phyloP scores from a whole-genome alignment of 108 stramenopile genomes.

The Skeletonema marinoi region DNA sequence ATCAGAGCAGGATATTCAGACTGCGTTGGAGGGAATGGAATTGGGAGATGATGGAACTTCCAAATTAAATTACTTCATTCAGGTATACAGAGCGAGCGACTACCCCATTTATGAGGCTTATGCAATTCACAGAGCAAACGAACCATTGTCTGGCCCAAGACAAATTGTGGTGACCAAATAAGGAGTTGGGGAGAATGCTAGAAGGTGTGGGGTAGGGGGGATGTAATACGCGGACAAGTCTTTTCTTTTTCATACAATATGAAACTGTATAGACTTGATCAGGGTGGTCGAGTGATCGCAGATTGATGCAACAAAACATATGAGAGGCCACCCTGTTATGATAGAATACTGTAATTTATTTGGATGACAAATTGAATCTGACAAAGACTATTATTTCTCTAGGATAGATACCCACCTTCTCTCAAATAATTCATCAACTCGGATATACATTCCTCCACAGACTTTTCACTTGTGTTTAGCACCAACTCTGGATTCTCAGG shows the following conservation, averaged over 20 bases:
- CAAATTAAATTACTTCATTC: constrained; percentile 78
- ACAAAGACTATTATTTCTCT: neutral
- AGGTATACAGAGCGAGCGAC: constrained; percentile 84
- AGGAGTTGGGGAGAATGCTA: constrained; percentile 7
- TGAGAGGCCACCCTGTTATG: neutral
- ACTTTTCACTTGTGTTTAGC: constrained; percentile 48
- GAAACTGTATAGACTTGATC: neutral
- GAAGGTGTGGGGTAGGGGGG: neutral
- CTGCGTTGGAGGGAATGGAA: constrained; percentile 78
- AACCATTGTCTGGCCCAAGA: constrained; percentile 73
- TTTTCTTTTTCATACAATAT: neutral
- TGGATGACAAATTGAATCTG: neutral
- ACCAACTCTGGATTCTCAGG: constrained; percentile 74
- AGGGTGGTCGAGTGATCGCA: neutral
- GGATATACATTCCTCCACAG: constrained; percentile 38
- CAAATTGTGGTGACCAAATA: constrained; percentile 87
- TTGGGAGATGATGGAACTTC: constrained; percentile 67
- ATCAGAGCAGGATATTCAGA: constrained; percentile 65
- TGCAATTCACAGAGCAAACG: constrained; percentile 76
- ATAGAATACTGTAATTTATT: constrained; percentile 6
- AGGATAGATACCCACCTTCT: constrained; percentile 28
- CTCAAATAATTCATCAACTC: constrained; percentile 24
- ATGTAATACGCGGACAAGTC: neutral
- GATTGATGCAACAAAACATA: neutral
- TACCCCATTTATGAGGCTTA: constrained; percentile 86